Conservation (phyloP, 2,329 filamentous ascomycete species). For the Aspergillus fischeri region DNA sequence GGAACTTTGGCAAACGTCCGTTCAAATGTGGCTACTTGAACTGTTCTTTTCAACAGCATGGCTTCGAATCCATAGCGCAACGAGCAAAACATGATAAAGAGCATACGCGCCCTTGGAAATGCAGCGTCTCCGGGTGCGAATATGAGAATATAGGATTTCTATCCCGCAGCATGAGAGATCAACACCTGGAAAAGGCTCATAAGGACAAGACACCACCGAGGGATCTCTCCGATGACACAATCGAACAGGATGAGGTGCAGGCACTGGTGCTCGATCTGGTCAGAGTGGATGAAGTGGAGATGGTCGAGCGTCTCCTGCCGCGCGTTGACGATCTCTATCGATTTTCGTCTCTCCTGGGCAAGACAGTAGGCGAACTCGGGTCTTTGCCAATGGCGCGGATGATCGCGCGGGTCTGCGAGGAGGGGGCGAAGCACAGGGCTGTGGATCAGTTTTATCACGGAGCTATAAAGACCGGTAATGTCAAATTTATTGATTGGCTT, state of each 20-base stretch:
- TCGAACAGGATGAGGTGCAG: too few relatives aligned
- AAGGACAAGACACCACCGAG: neutral
- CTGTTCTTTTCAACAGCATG: slow-evolving; percentile 1
- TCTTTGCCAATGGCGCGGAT: too few relatives aligned
- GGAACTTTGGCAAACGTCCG: neutral
- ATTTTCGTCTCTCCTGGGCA: too few relatives aligned
- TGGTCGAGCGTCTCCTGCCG: too few relatives aligned
- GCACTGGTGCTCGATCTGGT: neutral
- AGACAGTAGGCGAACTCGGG: too few relatives aligned
- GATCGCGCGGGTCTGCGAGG: too few relatives aligned
- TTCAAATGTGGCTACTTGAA: slow-evolving; percentile 2
- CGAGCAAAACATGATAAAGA: neutral
- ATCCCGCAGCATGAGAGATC: neutral
- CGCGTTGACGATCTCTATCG: too few relatives aligned
- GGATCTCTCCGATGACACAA: too few relatives aligned
- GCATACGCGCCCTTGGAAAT: slow-evolving; percentile 1
- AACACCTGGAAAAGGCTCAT: slow-evolving; percentile 1
- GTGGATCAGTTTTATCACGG: too few relatives aligned
- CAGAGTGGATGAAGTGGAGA: neutral
- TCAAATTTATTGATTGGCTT: too few relatives aligned
- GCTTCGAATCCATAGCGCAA: neutral
- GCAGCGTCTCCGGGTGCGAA: neutral
- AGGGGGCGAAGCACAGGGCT: too few relatives aligned
- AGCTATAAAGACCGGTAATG: too few relatives aligned
- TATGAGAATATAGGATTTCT: slow-evolving; percentile 2